A percentile compares a stretch with the other conserved stretches of the same genome.
These are phyloP conservation scores for Sporothrix humicola DNA, from an alignment of 2,329 filamentous ascomycete species.

Conservation along the genomic window DNA sequence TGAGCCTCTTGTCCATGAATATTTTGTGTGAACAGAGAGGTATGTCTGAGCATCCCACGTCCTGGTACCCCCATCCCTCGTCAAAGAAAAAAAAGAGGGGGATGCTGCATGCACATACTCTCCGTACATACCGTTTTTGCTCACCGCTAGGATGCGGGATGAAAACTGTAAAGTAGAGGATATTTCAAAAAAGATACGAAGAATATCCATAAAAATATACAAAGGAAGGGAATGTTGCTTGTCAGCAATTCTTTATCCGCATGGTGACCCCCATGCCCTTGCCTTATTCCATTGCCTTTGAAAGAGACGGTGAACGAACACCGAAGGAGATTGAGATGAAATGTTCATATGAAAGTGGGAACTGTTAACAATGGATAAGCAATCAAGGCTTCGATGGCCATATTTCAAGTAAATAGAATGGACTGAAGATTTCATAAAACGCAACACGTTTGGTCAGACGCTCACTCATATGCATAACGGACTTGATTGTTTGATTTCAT, in stretches of 20 bases:
- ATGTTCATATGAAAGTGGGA: background rate
- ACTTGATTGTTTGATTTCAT: slow-evolving; percentile 13
- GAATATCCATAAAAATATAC: background rate
- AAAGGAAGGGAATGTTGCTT: background rate
- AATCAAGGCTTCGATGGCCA: background rate
- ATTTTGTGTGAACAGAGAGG: background rate
- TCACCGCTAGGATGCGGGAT: slow-evolving; percentile 22
- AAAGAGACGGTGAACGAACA: slow-evolving; percentile 17
- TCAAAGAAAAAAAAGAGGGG: background rate
- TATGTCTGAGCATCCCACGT: background rate
- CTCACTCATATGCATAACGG: background rate
- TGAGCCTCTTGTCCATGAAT: background rate
- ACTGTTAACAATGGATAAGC: no score
- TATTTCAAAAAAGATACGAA: background rate
- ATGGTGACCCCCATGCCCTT: background rate
- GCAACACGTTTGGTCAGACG: background rate
- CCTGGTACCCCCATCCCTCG: background rate
- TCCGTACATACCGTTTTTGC: background rate
- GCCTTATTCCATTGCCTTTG: background rate
- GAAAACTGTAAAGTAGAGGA: background rate
- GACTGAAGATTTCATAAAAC: background rate
- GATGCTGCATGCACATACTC: background rate
- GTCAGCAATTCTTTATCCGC: background rate
- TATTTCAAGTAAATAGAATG: no score
- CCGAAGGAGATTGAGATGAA: background rate